Conservation (phyloP, 73 alveolate genomes). For the Paramecium bursaria region DNA sequence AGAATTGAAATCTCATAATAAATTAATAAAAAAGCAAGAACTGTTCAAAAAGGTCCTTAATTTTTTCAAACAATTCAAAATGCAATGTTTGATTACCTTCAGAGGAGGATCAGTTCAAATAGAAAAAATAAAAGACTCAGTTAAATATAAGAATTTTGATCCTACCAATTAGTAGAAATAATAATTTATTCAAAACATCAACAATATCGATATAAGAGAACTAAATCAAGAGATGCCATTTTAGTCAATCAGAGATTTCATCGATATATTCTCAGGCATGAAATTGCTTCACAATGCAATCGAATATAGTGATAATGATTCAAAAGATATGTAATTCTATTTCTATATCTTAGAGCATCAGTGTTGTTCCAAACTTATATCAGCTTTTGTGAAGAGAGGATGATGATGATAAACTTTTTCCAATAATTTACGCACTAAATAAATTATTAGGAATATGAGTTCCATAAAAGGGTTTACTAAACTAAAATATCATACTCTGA, state of each 20-base stretch:
- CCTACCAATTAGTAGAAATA: slow-evolving; percentile 36
- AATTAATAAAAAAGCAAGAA: neutral
- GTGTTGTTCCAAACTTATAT: slow-evolving; percentile 2
- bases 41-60: neutral
- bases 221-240: slow-evolving; percentile 15
- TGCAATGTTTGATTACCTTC: slow-evolving; percentile 33
- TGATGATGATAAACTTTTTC: neutral
- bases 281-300: neutral
- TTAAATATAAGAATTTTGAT: neutral
- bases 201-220: neutral
- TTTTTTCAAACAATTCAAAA: slow-evolving; percentile 35
- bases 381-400: neutral
- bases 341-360: neutral
- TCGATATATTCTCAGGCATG: slow-evolving; percentile 21
- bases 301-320: slow-evolving; percentile 36
- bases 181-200: slow-evolving; percentile 14
- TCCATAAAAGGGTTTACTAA: too few species aligned
- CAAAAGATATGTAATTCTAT: neutral
- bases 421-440: neutral
- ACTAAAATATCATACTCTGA: too few species aligned
- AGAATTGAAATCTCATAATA: slow-evolving; percentile 11
- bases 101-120: slow-evolving; percentile 6
- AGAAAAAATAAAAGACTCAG: neutral
- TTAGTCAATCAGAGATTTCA: slow-evolving; percentile 14
- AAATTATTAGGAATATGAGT: too few species aligned